Evolutionary conservation across 2,329 filamentous ascomycete genomes (phyloP).

Genomic region (Sporothrix pseudoabietina): DNA sequence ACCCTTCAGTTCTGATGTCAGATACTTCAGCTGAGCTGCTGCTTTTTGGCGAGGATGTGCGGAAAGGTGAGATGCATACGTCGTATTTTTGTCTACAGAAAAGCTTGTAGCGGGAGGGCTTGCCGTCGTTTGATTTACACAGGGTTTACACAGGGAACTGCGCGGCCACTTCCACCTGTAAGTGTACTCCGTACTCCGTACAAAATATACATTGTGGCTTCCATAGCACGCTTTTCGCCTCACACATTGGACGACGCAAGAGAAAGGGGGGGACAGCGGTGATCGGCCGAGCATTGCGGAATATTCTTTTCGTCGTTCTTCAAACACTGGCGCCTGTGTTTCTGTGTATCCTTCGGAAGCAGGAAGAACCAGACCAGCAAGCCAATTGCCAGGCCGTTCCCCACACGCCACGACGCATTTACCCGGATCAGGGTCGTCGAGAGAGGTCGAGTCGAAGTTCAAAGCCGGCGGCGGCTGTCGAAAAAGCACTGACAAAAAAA

Average conservation of each 20-base stretch:
- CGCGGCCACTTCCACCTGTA: background rate
- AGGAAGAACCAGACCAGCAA: background rate
- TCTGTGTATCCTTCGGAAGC: background rate
- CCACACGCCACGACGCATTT: slow-evolving; percentile 24
- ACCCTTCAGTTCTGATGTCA: background rate
- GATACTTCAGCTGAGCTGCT: background rate
- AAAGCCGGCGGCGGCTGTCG: background rate
- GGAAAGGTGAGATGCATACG: background rate
- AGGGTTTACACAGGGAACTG: background rate
- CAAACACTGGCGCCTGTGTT: background rate
- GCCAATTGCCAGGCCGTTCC: background rate
- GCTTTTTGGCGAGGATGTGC: background rate
- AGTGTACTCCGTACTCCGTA: too few species aligned
- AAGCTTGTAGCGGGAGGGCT: background rate
- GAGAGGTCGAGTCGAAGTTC: background rate
- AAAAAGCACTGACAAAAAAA: background rate
- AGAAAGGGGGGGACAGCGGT: background rate
- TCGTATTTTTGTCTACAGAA: background rate
- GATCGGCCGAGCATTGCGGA: slow-evolving; percentile 14
- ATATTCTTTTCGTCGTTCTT: background rate
- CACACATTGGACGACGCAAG: background rate
- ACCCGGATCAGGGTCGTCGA: slow-evolving; percentile 23
- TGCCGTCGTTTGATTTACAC: background rate
- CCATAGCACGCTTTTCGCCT: background rate
- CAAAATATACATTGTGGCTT: too few species aligned